phyloP scores from a whole-genome alignment of 768 basidiomycete species.

The Leccinum longicurvipes region DNA sequence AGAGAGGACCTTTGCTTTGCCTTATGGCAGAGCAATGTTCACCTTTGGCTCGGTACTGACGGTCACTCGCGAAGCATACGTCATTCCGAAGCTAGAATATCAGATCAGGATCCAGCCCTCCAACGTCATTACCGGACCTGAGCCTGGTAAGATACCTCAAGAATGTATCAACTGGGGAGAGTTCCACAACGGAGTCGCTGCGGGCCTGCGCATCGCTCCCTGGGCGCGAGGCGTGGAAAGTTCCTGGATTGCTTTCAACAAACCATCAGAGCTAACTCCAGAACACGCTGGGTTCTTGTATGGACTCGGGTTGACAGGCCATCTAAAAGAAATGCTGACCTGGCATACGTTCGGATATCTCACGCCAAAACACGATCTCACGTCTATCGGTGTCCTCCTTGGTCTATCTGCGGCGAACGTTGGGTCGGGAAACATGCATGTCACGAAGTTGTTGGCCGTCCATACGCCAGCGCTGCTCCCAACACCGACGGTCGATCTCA shows the following conservation, averaged over 20 bases:
- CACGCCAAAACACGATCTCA: constrained; percentile 94
- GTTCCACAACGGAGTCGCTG: constrained; percentile 96
- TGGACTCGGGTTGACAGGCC: constrained; percentile 89
- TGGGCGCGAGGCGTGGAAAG: constrained; percentile 77
- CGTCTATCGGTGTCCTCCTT: constrained; percentile 88
- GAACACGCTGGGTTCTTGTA: constrained; percentile 97
- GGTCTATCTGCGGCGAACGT: constrained; percentile 91
- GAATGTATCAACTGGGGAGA: constrained; percentile 91
- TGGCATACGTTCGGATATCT: constrained; percentile 97
- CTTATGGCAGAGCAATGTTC: constrained; percentile 89
- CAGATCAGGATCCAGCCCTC: constrained; percentile 70
- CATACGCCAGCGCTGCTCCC: constrained; percentile 93
- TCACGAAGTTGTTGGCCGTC: constrained; percentile 88
- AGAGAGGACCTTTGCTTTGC: constrained; percentile 84
- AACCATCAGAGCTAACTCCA: constrained; percentile 83
- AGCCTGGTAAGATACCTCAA: constrained; percentile 64
- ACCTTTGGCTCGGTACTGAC: constrained; percentile 80
- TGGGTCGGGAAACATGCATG: constrained; percentile 79
- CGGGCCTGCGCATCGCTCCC: constrained; percentile 80
- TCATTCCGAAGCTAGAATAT: constrained; percentile 77
- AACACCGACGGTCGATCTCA: constrained; percentile 80
- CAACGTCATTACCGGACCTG: constrained; percentile 61
- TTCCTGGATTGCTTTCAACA: constrained; percentile 96
- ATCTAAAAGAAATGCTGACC: constrained; percentile 83
- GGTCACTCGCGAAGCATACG: constrained; percentile 74